Evolutionary conservation across 164 flowering plant genomes (phyloP), one percentile per base, ranked within the genome.

Genomic region (Akebia trifoliata): DNA sequence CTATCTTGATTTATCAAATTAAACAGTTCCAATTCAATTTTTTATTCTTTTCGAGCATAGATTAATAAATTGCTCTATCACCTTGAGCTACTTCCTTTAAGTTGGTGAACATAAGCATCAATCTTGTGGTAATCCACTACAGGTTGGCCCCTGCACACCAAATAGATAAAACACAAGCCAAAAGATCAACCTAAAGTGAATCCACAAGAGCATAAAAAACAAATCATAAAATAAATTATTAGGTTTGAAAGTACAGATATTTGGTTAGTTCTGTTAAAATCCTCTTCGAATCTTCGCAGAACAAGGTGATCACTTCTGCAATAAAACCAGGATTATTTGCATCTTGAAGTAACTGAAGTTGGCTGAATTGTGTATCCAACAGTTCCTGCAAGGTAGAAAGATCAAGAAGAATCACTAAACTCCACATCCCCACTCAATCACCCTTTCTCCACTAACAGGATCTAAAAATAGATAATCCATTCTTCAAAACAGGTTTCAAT

Each of bases 11-110:
- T n/a, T n/a, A n/a, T n/a, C n/a, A n/a, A n/a, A n/a, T n/a, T n/a
- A n/a, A n/a, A n/a, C n/a, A n/a, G n/a, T n/a, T n/a, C n/a, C n/a
- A n/a, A n/a, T n/a, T n/a, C n/a, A n/a, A n/a, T n/a, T n/a, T n/a
- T n/a, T n/a, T n/a, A n/a, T n/a, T n/a, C n/a, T n/a, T n/a, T n/a
- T 38, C n/a, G n/a, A 14, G n/a, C 42, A 38, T 38, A 11, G 42
- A 17, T n/a, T 14, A 43, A 22, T 9, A 10, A 29, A 14, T 0
- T 9, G 14, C 6, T 28, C 22, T 30, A 1, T 59, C 39, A 73
- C 73, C 73, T 56, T 34, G 70, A 59, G 36, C 70, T 65, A 35
- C 73, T 57, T 61, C 76, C 76, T 42, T 65, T 69, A 2, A 73
- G 43, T 40, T 73, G 64, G 40, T 69, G 67, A 46, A 66, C 67